Base-by-base conservation (phyloP, 2,329 filamentous ascomycete species). In the Sarocladium oryzae region DNA sequence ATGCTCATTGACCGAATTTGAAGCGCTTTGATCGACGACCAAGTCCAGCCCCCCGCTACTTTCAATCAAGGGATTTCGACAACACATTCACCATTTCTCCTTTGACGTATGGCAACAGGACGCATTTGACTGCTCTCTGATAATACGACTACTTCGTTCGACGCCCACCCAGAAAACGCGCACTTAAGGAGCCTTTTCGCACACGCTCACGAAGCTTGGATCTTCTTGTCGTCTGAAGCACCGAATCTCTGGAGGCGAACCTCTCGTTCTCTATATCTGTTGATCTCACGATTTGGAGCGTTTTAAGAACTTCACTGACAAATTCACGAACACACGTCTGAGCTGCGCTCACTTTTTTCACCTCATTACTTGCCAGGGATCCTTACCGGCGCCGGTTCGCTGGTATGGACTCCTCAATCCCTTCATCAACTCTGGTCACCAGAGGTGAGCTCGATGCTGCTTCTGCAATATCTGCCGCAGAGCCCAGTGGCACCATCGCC, bases 401-500 rank as follows among this genome's bases (percentile, higher is more conserved):
- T 54, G 49, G 55, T 50, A 48, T 46, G 40, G 54, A 49, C 49
- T 51, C 43, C 43, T 48, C 16, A 32, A 9, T 33, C 24, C 28
- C 28, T 23, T 11, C 43, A 16, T 23, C 16, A n/a, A 57, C 64
- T 51, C 55, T 64, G 28, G 53, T 59, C 15, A 4, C 23, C 13
- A 43, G 36, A 45, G 37, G 58, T 64, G 48, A 64, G 64, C 20
- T 60, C 63, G 45, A 67, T 64, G 18, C 28, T 13, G 28, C 28
- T 30, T 7, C 57, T 69, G 50, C 54, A 65, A 49, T 51, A 54
- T 50, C 61, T 64, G 55, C 58, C 53, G 61, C 61, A 54, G 61
- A 65, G 45, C 62, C 72, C 20, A 70, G 66, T 37, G 69, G 72
- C 18, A 79, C 77, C 18, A 77, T 84, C 53, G 72, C 75, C 13